Base-by-base conservation (phyloP, 2,329 filamentous ascomycete genomes). In the Aspergillus aculeatus region DNA sequence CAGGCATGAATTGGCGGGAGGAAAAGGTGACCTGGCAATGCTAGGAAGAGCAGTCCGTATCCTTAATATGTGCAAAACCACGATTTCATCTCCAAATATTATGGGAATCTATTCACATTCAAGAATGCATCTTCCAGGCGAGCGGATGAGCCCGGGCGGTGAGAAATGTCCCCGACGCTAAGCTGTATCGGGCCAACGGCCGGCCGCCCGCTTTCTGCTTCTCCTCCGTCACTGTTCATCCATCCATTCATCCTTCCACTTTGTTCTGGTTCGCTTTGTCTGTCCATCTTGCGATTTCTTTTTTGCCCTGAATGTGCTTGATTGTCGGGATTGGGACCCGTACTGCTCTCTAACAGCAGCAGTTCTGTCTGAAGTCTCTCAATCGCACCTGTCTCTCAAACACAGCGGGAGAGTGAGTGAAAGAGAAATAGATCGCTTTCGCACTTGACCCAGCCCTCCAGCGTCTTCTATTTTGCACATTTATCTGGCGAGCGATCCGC, bases 101-200 rank as follows among this genome's bases (percentile, higher is more conserved):
- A 7, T 26, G 26, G 26, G 26, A 26, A 9, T 26, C 24, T 26
- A 7, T 26, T 26, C 24, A 5, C 24, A 26, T 26, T 26, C 24
- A 26, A 26, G 24, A 26, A 26, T 26, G 24, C 24, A 26, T 26
- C 23, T 23, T 23, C 26, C 7, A 26, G 26, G 26, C 26, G 26
- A 26, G 24, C 38, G 53, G 56, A 47, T n/a, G 29, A 23, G 44
- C n/a, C 41, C 47, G 47, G 55, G 50, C 62, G 55, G 58, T 61
- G 54, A 63, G 62, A 64, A 54, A 57, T 66, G 52, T 50, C n/a
- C 21, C 66, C 65, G 67, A 51, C 38, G 26, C 68, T 66, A 71
- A 56, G 50, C 64, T 59, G 50, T 44, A 60, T 66, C 47, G 54
- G 63, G 64, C 35, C 62, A 54, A 54, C 47, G 54, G 59, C 61